phyloP scores from a whole-genome alignment of 805 yeast genomes.

The Metschnikowia cubensis region DNA sequence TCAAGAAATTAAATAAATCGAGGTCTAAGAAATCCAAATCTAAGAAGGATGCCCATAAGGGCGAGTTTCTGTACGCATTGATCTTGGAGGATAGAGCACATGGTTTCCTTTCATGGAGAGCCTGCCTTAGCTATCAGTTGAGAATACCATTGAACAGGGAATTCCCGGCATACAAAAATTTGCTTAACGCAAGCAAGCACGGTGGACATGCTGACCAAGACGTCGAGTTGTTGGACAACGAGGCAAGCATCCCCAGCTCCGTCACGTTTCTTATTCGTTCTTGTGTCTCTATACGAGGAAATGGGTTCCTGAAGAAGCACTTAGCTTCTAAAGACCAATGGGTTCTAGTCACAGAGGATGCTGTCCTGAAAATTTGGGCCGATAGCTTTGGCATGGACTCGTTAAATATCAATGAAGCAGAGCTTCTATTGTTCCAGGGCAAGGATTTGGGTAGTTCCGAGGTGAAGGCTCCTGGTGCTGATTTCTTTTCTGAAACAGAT shows the following conservation, averaged over 20 bases:
- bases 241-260: slow-evolving; percentile 1
- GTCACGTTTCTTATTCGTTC: slow-evolving; percentile 43
- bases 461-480: slow-evolving; percentile 25
- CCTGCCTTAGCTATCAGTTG: slow-evolving; percentile 42
- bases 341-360: slow-evolving; percentile 62
- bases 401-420: slow-evolving; percentile 50
- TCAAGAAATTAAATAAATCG: neutral
- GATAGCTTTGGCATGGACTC: slow-evolving; percentile 51
- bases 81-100: slow-evolving; percentile 40
- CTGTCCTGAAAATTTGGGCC: slow-evolving; percentile 50
- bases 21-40: neutral
- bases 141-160: slow-evolving; percentile 40
- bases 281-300: slow-evolving; percentile 50
- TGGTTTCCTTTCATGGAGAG: slow-evolving; percentile 48
- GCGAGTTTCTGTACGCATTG: slow-evolving; percentile 20
- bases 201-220: neutral
- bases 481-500: slow-evolving; percentile 17
- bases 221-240: neutral
- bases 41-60: neutral
- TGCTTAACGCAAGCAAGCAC: neutral
- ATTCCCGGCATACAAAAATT: slow-evolving; percentile 37
- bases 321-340: slow-evolving; percentile 35
- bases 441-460: slow-evolving; percentile 31
- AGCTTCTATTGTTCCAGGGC: slow-evolving; percentile 35
- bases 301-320: slow-evolving; percentile 31